Evolutionary conservation across 345 rosid genomes (phyloP), one percentile per base, ranked within the genome.

Genomic region (Anacardium occidentale): DNA sequence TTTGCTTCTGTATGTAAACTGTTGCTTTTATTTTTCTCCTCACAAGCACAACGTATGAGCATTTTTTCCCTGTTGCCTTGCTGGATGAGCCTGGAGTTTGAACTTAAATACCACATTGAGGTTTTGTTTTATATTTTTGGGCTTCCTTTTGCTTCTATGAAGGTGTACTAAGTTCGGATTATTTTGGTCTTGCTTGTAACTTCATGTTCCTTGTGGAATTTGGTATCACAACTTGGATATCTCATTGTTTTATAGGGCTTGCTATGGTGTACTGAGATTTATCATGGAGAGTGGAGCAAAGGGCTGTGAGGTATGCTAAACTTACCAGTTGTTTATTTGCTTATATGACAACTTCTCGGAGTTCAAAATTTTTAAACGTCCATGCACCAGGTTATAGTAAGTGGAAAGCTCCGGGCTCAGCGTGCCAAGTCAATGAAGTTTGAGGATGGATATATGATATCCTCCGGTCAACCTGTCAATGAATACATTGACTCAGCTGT

Each of bases 371-470:
- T 29, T 29, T 29, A 29, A 1, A 29, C 32, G 3, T 29, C 32
- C 32, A 29, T 29, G 32, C 32, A 29, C 32, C 32, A 87, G 89
- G 92, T 90, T 0, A 89, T 87, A 48, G 90, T 87, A n/a, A 89
- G 98, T 62, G 87, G 91, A 65, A 89, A 90, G 76, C 90, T 90
- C 6, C 84, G 88, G 50, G 93, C 98, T 44, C 86, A 80, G 75
- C 90, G 94, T 74, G 96, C 96, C 0, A 93, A 88, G 77, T 87
- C 92, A 0, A 92, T 92, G 97, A 92, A 92, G 66, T 92, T 92
- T 78, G 90, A 86, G 82, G 97, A 92, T 73, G 96, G 96, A 7
- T 92, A 92, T 82, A 92, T 88, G 97, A 86, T 88, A n/a, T 92
- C 97, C 3, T 86, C 97, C 24, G 96, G 97, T 53, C 96, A 92